Evolutionary conservation across 306 rosid species (phyloP).

Genomic region (Delonix regia): DNA sequence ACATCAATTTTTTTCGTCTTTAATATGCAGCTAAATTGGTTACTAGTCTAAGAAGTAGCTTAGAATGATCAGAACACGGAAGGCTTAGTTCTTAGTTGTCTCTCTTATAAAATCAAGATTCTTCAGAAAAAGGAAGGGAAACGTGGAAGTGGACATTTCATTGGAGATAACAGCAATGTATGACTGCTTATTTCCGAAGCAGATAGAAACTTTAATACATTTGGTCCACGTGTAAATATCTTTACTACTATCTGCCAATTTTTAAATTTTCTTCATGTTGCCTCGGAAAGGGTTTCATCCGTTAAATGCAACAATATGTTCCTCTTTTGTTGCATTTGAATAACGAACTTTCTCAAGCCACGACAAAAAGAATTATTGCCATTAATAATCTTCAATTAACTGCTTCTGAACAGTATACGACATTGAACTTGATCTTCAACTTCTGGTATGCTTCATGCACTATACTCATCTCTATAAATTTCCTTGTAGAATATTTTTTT

Average conservation of each 20-base stretch:
- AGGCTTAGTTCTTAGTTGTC: conserved; percentile 5
- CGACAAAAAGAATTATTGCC: conserved; percentile 3
- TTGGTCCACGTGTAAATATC: neutral
- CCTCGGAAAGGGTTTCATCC: neutral
- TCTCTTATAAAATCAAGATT: neutral
- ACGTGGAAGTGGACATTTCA: neutral
- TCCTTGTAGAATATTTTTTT: conserved; percentile 1
- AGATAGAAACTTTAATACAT: neutral
- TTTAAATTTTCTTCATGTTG: neutral
- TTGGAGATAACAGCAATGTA: neutral
- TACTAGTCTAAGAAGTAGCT: neutral
- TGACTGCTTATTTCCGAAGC: conserved; percentile 2
- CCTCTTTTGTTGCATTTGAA: conserved; percentile 5
- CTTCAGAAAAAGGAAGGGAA: neutral
- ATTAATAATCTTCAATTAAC: conserved; percentile 5
- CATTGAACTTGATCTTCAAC: neutral
- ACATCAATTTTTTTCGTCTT: neutral
- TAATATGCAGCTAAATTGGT: neutral
- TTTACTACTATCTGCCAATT: neutral
- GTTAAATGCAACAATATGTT: neutral
- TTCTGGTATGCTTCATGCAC: neutral
- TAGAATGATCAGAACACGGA: neutral
- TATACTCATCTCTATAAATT: conserved; percentile 4
- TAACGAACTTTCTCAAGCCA: neutral
- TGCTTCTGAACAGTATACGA: neutral